Percentiles rank a stretch among this genome's conserved stretches.
Evolutionary conservation across 225 moss, liverwort and hornwort genomes (phyloP).

Genomic region (Bryoerythrophyllum caledonicum): DNA sequence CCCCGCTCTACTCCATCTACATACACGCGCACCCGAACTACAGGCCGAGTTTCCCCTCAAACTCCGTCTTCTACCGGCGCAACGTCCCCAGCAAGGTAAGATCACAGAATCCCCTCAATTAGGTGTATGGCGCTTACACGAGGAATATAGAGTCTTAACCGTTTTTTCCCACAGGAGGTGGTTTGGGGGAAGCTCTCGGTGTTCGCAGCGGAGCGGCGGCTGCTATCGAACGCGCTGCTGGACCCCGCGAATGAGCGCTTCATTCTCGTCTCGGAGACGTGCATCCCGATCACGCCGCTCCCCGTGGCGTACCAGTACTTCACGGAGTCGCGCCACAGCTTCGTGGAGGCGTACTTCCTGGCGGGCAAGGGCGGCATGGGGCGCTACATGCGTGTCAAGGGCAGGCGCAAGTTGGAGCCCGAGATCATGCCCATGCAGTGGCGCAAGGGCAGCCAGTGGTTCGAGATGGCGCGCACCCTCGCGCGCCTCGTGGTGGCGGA

Average conservation of each 20-base stretch:
- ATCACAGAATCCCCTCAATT: not conserved
- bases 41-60: constrained; percentile 22
- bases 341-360: constrained; percentile 11
- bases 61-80: constrained; percentile 42
- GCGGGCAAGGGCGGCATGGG: constrained; percentile 25
- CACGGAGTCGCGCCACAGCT: constrained; percentile 43
- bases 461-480: constrained; percentile 45
- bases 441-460: constrained; percentile 64
- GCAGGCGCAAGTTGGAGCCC: constrained; percentile 30
- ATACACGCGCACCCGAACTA: constrained; percentile 48
- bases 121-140: not conserved
- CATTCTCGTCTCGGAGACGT: constrained; percentile 50
- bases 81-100: constrained; percentile 55
- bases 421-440: constrained; percentile 36
- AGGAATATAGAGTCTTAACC: too few relatives aligned
- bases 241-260: constrained; percentile 40
- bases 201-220: constrained; percentile 46
- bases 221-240: constrained; percentile 46
- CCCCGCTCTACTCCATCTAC: constrained; percentile 33
- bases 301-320: constrained; percentile 38
- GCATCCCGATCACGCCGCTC: constrained; percentile 42
- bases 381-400: constrained; percentile 37
- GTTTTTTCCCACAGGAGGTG: constrained; percentile 30
- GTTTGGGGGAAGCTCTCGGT: constrained; percentile 45
- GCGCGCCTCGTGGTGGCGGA: constrained; percentile 41